Evolutionary conservation across 1,284 basidiomycete species (phyloP).

Genomic region (Fomitopsis palustris): DNA sequence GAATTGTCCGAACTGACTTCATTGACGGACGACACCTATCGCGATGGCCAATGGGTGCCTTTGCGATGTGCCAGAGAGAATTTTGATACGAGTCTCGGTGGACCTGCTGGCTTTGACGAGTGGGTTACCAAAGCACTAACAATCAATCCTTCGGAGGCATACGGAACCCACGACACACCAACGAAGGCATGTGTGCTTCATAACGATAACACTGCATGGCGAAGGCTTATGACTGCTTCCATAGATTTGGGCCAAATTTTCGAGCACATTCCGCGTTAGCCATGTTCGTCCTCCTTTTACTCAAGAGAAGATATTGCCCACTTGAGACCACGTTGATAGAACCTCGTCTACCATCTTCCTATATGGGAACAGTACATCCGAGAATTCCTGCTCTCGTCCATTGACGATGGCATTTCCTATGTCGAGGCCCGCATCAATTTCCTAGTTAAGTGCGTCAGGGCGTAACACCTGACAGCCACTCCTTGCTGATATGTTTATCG

Average conservation of each 20-base stretch:
- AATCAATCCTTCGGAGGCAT: slow-evolving; percentile 67
- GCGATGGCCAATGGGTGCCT: slow-evolving; percentile 47
- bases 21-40: slow-evolving; percentile 45
- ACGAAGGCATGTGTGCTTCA: slow-evolving; percentile 41
- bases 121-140: slow-evolving; percentile 58
- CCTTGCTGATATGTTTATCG: background rate
- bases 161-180: slow-evolving; percentile 65
- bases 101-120: slow-evolving; percentile 59
- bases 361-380: slow-evolving; percentile 57
- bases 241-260: slow-evolving; percentile 74
- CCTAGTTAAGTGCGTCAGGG: slow-evolving; percentile 42
- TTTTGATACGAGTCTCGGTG: slow-evolving; percentile 51
- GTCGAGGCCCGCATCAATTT: slow-evolving; percentile 73
- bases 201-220: background rate
- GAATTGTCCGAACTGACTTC: slow-evolving; percentile 31
- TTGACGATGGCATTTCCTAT: slow-evolving; percentile 74
- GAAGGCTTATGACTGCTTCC: background rate
- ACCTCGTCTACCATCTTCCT: slow-evolving; percentile 56
- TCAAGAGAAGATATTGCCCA: background rate
- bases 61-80: slow-evolving; percentile 47
- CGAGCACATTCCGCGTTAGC: slow-evolving; percentile 46
- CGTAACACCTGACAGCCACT: background rate
- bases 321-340: slow-evolving; percentile 18
- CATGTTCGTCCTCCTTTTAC: slow-evolving; percentile 27
- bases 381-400: slow-evolving; percentile 58